Percentiles rank a stretch among this genome's conserved stretches.
These are phyloP conservation scores for Umbellularia californica DNA, from an alignment of 164 flowering plant species.

Conservation along the genomic window DNA sequence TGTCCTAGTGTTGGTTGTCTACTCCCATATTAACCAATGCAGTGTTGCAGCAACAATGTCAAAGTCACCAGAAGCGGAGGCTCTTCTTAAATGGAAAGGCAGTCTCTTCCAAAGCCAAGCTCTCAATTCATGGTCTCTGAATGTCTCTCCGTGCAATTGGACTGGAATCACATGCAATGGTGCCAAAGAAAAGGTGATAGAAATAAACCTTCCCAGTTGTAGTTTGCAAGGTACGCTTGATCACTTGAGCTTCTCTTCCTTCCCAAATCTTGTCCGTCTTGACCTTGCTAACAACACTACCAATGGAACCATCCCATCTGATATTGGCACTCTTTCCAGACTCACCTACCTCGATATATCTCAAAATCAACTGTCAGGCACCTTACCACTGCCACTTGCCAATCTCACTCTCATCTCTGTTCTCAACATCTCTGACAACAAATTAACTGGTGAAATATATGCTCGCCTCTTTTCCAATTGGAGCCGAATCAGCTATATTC, in stretches of 20 bases:
- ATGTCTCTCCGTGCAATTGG: conserved; percentile 11
- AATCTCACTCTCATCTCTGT: conserved; percentile 10
- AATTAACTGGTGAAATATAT: no score
- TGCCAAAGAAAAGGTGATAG: conserved; percentile 2
- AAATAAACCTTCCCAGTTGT: conserved; percentile 7
- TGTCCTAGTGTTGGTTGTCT: neutral
- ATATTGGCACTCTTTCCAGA: conserved; percentile 18
- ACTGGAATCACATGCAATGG: conserved; percentile 16
- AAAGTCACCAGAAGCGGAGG: neutral
- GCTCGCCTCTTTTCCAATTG: no score
- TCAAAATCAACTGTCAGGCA: conserved; percentile 15
- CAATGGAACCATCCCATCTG: conserved; percentile 18
- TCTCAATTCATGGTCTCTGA: neutral
- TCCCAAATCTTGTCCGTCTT: conserved; percentile 17
- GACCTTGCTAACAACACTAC: conserved; percentile 6
- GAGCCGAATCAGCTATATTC: no score
- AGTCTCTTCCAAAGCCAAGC: neutral
- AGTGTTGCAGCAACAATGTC: neutral
- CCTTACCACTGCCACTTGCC: neutral
- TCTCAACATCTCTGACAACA: conserved; percentile 4
- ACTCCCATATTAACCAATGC: neutral
- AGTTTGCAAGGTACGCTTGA: conserved; percentile 14
- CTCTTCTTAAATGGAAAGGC: conserved; percentile 3
- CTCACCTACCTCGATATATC: conserved; percentile 24
- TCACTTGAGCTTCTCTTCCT: conserved; percentile 18